Evolutionary conservation across 352 stramenopile species (phyloP).

Genomic region (Plasmopara halstedii): DNA sequence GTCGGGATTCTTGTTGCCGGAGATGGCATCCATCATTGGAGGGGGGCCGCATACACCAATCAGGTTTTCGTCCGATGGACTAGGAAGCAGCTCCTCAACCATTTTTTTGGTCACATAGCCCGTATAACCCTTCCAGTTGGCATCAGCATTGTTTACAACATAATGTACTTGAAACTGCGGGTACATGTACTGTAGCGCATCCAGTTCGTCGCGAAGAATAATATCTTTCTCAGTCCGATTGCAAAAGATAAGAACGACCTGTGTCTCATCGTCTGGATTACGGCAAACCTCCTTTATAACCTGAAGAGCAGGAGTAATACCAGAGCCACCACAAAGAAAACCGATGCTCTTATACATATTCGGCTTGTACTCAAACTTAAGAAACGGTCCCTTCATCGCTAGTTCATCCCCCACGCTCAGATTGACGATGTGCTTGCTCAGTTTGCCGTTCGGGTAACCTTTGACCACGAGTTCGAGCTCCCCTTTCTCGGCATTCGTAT

Average conservation of each 20-base stretch:
- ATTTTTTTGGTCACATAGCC: conserved; percentile 69
- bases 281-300: conserved; percentile 68
- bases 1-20: conserved; percentile 72
- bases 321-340: conserved; percentile 75
- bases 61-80: conserved; percentile 44
- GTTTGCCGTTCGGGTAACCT: conserved; percentile 69
- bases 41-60: conserved; percentile 83
- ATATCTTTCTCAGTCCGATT: conserved; percentile 83
- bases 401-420: conserved; percentile 72
- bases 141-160: conserved; percentile 36
- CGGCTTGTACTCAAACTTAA: conserved; percentile 80
- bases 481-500: conserved; percentile 64
- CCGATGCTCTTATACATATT: conserved; percentile 77
- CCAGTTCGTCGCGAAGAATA: conserved; percentile 73
- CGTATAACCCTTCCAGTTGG: conserved; percentile 43
- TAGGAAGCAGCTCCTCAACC: conserved; percentile 59
- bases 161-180: conserved; percentile 59
- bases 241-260: conserved; percentile 72
- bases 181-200: conserved; percentile 51
- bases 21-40: conserved; percentile 74
- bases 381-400: conserved; percentile 81
- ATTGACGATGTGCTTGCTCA: conserved; percentile 76
- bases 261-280: conserved; percentile 70
- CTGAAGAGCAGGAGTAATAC: conserved; percentile 74
- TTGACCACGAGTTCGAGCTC: conserved; percentile 81